Conservation (phyloP, 176 grass and related monocot genomes). For the Rhynchospora breviuscula region DNA sequence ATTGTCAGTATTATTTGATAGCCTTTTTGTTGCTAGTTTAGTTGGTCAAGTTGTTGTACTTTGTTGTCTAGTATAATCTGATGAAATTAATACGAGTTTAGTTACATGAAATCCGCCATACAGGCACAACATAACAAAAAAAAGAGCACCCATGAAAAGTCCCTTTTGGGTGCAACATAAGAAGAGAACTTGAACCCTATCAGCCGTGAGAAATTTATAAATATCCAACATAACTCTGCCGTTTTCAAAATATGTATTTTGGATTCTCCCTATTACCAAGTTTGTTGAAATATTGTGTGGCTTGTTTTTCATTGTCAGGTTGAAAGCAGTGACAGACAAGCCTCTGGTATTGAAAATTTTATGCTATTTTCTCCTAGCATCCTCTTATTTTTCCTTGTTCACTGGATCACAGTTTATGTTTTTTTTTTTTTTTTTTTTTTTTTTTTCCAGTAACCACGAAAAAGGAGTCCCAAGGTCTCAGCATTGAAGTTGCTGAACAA, state of each 20-base stretch:
- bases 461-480: constrained; percentile 51
- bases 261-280: not conserved
- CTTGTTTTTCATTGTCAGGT: constrained; percentile 40
- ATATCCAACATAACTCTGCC: not conserved
- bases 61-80: not conserved
- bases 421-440: constrained; percentile 34
- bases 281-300: not conserved
- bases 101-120: not conserved
- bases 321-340: constrained; percentile 44
- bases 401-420: not conserved
- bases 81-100: not conserved
- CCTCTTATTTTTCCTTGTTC: not conserved
- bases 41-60: not conserved
- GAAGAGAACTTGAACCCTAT: no score
- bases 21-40: not conserved
- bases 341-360: constrained; percentile 44
- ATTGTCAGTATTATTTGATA: constrained; percentile 15
- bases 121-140: not conserved
- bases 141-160: not conserved
- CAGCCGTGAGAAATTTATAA: not conserved
- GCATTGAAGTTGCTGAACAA: constrained; percentile 69
- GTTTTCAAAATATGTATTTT: not conserved
- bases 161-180: not conserved
- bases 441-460: constrained; percentile 52
- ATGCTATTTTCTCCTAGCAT: not conserved